Evolutionary conservation across 768 basidiomycete species (phyloP).

Genomic region (Macrolepiota fuliginosa): DNA sequence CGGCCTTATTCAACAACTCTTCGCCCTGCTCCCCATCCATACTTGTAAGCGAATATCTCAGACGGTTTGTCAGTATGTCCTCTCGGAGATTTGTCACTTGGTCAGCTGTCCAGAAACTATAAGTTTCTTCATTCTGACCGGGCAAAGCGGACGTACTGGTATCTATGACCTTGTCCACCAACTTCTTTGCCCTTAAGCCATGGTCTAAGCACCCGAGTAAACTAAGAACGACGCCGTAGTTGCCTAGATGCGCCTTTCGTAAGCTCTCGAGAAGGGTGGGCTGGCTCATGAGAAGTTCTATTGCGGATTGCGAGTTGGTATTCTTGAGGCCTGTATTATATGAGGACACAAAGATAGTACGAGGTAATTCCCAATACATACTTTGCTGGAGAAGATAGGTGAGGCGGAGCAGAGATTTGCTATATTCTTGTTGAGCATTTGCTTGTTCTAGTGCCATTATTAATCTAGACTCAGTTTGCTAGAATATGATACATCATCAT

Average conservation of each 20-base stretch:
- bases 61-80: constrained; percentile 77
- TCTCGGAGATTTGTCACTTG: constrained; percentile 92
- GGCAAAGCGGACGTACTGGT: constrained; percentile 31
- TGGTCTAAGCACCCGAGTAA: constrained; percentile 91
- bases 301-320: constrained; percentile 71
- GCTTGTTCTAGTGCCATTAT: constrained; percentile 70
- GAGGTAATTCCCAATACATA: constrained; percentile 27
- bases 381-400: constrained; percentile 82
- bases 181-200: constrained; percentile 79
- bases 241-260: constrained; percentile 88
- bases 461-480: constrained; percentile 58
- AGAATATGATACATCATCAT: constrained; percentile 11
- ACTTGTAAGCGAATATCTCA: constrained; percentile 82
- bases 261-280: constrained; percentile 81
- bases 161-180: constrained; percentile 92
- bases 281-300: constrained; percentile 79
- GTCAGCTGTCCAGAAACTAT: constrained; percentile 54
- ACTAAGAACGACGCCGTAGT: constrained; percentile 88
- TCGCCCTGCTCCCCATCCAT: constrained; percentile 65
- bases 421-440: constrained; percentile 77
- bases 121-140: neutral
- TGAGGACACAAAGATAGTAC: neutral
- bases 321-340: constrained; percentile 53
- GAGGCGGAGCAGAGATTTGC: constrained; percentile 69
- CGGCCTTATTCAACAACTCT: constrained; percentile 59